phyloP scores from a whole-genome alignment of 345 rosid species.

The Firmiana major region DNA sequence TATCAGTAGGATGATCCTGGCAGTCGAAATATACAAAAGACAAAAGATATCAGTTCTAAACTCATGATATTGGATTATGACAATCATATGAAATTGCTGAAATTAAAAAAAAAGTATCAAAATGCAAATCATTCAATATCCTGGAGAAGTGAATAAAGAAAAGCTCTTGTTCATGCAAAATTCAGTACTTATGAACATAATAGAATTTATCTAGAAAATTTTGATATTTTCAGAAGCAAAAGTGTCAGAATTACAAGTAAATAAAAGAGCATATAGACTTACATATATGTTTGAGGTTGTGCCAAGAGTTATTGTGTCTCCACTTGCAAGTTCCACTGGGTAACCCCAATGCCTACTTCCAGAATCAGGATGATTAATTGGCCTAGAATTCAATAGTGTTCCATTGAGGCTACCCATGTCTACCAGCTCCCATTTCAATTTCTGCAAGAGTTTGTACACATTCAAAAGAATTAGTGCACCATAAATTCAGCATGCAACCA shows the following conservation, averaged over 20 bases:
- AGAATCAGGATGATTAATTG: conserved; percentile 60
- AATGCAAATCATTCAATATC: background rate
- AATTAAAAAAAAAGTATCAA: background rate
- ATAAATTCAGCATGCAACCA: conserved; percentile 13
- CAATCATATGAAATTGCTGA: background rate
- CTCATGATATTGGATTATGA: background rate
- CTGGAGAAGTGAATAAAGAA: background rate
- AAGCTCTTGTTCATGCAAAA: conserved; percentile 1
- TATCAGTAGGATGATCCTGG: background rate
- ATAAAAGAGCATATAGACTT: conserved; percentile 31
- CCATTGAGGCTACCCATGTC: conserved; percentile 99
- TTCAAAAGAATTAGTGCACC: conserved; percentile 13
- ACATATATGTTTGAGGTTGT: conserved; percentile 69
- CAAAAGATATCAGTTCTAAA: background rate
- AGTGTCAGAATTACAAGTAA: background rate
- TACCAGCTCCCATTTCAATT: conserved; percentile 85
- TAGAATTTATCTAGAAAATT: conserved; percentile 1
- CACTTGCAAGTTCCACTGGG: conserved; percentile 72
- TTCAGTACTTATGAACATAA: background rate
- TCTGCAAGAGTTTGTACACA: conserved; percentile 49
- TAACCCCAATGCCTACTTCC: conserved; percentile 77
- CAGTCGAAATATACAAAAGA: background rate
- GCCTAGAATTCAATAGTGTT: conserved; percentile 74
- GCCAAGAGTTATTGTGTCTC: conserved; percentile 83
- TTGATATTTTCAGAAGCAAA: background rate